Evolutionary conservation across 371 early-diverging fungal species (phyloP).

Genomic region (Mortierella sp.): DNA sequence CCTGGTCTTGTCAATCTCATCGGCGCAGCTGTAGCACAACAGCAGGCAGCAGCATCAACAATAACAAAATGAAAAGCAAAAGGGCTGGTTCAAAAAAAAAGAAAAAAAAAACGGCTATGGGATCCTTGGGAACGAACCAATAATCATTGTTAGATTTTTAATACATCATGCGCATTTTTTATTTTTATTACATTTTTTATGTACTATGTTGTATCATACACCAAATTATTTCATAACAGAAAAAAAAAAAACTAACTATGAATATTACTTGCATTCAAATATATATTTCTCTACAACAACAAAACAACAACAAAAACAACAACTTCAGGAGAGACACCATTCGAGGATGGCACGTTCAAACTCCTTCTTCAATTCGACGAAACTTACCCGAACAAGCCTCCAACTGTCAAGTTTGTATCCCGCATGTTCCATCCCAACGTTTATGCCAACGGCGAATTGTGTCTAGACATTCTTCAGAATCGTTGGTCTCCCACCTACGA

Average conservation of each 20-base stretch:
- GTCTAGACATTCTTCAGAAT: conserved; percentile 99
- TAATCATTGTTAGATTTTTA: too few relatives aligned
- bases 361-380: conserved; percentile 97
- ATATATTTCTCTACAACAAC: too few relatives aligned
- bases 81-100: too few relatives aligned
- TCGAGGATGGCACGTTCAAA: conserved; percentile 99
- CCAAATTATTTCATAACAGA: too few relatives aligned
- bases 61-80: background rate
- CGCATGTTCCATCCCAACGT: conserved; percentile 99
- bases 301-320: too few relatives aligned
- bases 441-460: conserved; percentile 98
- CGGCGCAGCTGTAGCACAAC: background rate
- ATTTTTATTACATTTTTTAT: too few relatives aligned
- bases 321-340: conserved; percentile 98
- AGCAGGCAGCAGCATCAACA: background rate
- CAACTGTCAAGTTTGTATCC: conserved; percentile 96
- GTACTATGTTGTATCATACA: too few relatives aligned
- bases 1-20: too few relatives aligned
- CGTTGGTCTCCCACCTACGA: conserved; percentile 99
- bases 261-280: too few relatives aligned
- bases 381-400: conserved; percentile 99
- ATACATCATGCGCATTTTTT: too few relatives aligned
- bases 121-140: too few relatives aligned
- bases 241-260: background rate
- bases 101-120: background rate